These are phyloP conservation scores for Taphrina betulina DNA, from an alignment of 1,139 yeast species.

Conservation along the genomic window DNA sequence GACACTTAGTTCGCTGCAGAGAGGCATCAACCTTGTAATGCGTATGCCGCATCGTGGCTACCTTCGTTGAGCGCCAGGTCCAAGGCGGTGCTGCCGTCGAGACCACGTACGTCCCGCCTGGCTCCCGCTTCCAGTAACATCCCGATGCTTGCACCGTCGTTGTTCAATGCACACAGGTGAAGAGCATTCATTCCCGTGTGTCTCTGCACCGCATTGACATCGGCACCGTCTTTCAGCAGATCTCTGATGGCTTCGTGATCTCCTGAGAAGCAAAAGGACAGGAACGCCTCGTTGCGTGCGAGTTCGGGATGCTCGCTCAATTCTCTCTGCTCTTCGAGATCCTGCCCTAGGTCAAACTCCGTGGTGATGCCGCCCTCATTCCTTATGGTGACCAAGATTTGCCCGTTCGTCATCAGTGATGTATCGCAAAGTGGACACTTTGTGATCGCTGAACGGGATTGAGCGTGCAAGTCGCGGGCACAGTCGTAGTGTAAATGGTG, in stretches of 20 bases:
- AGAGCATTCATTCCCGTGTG: conserved; percentile 28
- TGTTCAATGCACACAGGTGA: conserved; percentile 28
- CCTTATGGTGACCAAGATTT: conserved; percentile 37
- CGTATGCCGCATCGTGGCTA: conserved; percentile 31
- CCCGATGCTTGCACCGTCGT: conserved; percentile 10
- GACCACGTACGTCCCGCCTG: neutral
- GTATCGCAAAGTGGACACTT: conserved; percentile 38
- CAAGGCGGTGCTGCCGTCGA: conserved; percentile 3
- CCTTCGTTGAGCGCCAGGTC: conserved; percentile 28
- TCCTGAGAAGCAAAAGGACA: conserved; percentile 38
- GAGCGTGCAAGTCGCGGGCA: conserved; percentile 34
- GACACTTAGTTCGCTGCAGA: no score
- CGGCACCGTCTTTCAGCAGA: conserved; percentile 30
- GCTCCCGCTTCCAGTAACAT: conserved; percentile 22
- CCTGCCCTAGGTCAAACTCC: conserved; percentile 37
- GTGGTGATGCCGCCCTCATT: conserved; percentile 38
- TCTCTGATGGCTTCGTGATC: conserved; percentile 38
- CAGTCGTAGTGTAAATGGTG: conserved; percentile 41
- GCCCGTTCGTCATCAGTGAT: conserved; percentile 31
- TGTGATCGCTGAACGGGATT: conserved; percentile 29
- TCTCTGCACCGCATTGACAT: conserved; percentile 8
- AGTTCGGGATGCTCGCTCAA: conserved; percentile 34
- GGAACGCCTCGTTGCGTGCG: conserved; percentile 36
- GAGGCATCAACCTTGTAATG: no score
- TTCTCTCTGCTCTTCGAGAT: conserved; percentile 37